phyloP scores from a whole-genome alignment of 495 filamentous ascomycete genomes.

The Penicillium steckii region DNA sequence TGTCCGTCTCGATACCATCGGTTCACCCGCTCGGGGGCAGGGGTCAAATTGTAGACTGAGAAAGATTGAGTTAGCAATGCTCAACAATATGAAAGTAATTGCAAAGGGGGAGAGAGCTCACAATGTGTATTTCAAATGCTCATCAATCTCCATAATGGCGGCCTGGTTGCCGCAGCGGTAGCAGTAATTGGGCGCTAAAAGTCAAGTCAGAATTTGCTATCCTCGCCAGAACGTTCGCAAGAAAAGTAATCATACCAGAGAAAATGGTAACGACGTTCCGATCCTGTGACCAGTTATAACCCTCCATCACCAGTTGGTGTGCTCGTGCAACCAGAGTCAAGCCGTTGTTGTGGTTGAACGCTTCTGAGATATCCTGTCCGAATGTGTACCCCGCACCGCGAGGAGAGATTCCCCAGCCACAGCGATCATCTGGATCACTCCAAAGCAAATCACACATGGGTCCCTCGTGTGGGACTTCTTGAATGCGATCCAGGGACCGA shows the following conservation, averaged over 20 bases:
- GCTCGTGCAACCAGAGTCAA: constrained; percentile 92
- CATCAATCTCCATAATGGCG: constrained; percentile 99
- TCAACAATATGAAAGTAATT: background rate
- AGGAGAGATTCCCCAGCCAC: constrained; percentile 97
- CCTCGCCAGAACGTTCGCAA: background rate
- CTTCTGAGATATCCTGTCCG: constrained; percentile 98
- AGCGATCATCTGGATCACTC: constrained; percentile 97
- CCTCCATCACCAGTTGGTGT: constrained; percentile 97
- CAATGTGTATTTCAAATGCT: constrained; percentile 99
- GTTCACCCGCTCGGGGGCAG: constrained; percentile 94
- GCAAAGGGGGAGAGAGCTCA: constrained; percentile 55
- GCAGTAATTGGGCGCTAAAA: constrained; percentile 89
- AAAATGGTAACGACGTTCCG: constrained; percentile 98
- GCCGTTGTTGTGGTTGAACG: constrained; percentile 99
- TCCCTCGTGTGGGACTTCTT: constrained; percentile 97
- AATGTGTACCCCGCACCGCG: constrained; percentile 98
- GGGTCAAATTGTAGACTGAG: constrained; percentile 97
- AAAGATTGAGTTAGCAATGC: constrained; percentile 12
- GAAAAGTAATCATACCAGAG: constrained; percentile 63
- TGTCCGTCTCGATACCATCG: constrained; percentile 96
- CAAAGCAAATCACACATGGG: constrained; percentile 98
- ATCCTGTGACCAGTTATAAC: constrained; percentile 98
- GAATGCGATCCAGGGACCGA: constrained; percentile 89
- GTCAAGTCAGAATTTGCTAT: constrained; percentile 6
- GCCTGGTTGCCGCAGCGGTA: constrained; percentile 98